Evolutionary conservation across 352 stramenopile species (phyloP).

Genomic region (Phytophthora pistaciae): DNA sequence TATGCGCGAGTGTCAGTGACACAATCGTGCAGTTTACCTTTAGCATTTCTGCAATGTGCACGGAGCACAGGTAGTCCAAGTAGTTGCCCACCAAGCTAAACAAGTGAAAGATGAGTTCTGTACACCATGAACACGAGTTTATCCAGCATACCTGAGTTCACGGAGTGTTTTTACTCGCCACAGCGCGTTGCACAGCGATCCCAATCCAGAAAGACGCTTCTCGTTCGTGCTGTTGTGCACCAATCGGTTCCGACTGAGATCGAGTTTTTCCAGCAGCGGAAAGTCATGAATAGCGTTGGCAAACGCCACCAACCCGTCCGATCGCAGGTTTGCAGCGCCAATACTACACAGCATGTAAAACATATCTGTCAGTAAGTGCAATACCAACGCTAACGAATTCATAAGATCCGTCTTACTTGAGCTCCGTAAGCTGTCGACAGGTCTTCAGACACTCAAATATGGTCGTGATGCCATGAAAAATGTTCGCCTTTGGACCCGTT

Average conservation of each 20-base stretch:
- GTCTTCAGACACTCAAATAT: slow-evolving; percentile 57
- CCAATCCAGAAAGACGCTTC: slow-evolving; percentile 53
- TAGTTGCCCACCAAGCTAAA: slow-evolving; percentile 60
- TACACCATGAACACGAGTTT: background rate
- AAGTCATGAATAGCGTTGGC: slow-evolving; percentile 53
- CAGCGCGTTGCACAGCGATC: slow-evolving; percentile 65
- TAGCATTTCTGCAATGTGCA: slow-evolving; percentile 59
- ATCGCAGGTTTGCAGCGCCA: slow-evolving; percentile 42
- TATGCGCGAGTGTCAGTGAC: slow-evolving; percentile 51
- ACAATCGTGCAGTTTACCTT: slow-evolving; percentile 58
- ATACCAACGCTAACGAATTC: background rate
- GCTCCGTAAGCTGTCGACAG: slow-evolving; percentile 55
- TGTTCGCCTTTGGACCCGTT: slow-evolving; percentile 51
- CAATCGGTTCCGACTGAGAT: slow-evolving; percentile 59
- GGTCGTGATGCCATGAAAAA: slow-evolving; percentile 66
- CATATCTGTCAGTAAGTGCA: background rate
- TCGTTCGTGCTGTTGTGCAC: slow-evolving; percentile 67
- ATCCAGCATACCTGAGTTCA: slow-evolving; percentile 38
- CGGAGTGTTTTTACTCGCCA: slow-evolving; percentile 53
- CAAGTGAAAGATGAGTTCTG: background rate
- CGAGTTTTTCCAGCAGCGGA: slow-evolving; percentile 51
- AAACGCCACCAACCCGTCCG: slow-evolving; percentile 63
- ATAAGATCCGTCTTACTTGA: slow-evolving; percentile 47
- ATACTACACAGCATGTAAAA: slow-evolving; percentile 35
- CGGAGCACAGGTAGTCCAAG: slow-evolving; percentile 64